phyloP scores from a whole-genome alignment of 306 rosid species.

The Castanopsis chinensis region DNA sequence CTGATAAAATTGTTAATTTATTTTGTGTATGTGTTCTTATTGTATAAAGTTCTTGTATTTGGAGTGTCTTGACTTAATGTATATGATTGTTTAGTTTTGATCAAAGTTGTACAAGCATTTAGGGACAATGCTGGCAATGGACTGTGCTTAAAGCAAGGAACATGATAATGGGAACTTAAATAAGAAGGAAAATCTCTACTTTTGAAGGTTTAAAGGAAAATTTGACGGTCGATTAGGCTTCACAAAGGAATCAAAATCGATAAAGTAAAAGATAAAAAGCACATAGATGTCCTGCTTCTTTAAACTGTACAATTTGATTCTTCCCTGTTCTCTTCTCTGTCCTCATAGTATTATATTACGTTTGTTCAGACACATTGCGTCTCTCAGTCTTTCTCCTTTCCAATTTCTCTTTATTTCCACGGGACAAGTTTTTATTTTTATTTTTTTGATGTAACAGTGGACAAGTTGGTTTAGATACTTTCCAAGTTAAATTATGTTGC shows the following conservation, averaged over 20 bases:
- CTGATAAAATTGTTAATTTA: not conserved
- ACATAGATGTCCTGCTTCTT: not conserved
- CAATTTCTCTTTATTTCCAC: not conserved
- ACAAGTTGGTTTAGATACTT: not conserved
- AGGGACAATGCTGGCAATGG: not conserved
- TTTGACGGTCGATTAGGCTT: not conserved
- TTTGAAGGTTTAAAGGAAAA: slow-evolving; percentile 6
- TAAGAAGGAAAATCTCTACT: slow-evolving; percentile 5
- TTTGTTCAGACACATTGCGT: not conserved
- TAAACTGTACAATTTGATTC: slow-evolving; percentile 18
- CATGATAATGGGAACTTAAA: not conserved
- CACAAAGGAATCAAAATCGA: slow-evolving; percentile 19
- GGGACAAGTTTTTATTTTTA: not conserved
- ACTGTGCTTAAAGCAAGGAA: not conserved
- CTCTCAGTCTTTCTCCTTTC: not conserved
- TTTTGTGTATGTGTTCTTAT: not conserved
- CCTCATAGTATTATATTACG: not conserved
- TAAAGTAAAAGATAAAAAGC: slow-evolving; percentile 16
- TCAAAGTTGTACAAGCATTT: not conserved
- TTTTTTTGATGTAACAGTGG: not conserved
- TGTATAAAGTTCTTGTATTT: not conserved
- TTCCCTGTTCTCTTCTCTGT: not conserved
- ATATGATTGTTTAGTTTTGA: not conserved
- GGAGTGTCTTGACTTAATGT: not conserved
- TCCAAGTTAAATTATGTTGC: not conserved